Evolutionary conservation across 805 yeast genomes (phyloP).

Genomic region (Ogataea angusta): DNA sequence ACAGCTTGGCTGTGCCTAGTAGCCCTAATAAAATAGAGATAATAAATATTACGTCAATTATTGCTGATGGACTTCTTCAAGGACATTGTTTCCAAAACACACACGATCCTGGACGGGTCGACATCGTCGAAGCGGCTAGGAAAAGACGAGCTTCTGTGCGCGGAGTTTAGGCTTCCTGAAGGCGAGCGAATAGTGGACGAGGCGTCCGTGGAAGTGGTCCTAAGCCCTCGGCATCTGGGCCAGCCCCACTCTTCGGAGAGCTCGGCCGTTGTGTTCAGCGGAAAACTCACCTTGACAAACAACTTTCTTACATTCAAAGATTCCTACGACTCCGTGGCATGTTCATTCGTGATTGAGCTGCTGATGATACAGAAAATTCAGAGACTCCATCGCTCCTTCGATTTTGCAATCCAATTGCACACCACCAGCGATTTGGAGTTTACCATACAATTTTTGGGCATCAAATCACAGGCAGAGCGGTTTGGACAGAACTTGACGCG

Average conservation of each 20-base stretch:
- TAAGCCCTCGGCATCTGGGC: constrained; percentile 10
- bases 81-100: constrained; percentile 45
- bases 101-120: constrained; percentile 41
- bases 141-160: constrained; percentile 68
- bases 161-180: constrained; percentile 67
- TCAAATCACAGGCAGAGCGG: constrained; percentile 72
- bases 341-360: constrained; percentile 68
- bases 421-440: constrained; percentile 64
- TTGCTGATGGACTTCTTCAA: constrained; percentile 47
- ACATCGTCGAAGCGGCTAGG: constrained; percentile 43
- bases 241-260: constrained; percentile 12
- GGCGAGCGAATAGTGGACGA: constrained; percentile 64
- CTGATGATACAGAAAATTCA: constrained; percentile 83
- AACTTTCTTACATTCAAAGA: constrained; percentile 76
- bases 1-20: constrained; percentile 8
- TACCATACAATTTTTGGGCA: constrained; percentile 72
- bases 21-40: background rate
- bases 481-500: constrained; percentile 70
- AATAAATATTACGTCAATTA: background rate
- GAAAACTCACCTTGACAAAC: constrained; percentile 69
- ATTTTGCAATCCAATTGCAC: constrained; percentile 71
- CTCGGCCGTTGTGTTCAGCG: constrained; percentile 27
- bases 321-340: constrained; percentile 61
- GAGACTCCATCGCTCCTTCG: constrained; percentile 72
- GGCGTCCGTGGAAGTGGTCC: constrained; percentile 58